These are phyloP conservation scores for Apostasia ramifera DNA, from an alignment of 106 monocot species.

Conservation along the genomic window DNA sequence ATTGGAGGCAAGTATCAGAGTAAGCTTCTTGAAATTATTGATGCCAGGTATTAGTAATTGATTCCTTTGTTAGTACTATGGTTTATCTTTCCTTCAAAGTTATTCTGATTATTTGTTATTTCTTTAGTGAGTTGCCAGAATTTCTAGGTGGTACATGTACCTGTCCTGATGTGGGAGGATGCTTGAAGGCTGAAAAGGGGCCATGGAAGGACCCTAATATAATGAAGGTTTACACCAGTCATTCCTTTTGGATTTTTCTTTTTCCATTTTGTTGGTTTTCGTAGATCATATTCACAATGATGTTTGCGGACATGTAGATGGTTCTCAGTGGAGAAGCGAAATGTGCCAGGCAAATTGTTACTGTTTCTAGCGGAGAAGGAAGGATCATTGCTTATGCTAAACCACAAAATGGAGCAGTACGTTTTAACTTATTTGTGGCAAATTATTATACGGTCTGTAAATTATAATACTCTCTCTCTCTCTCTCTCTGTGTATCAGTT, in stretches of 20 bases:
- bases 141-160: constrained; percentile 67
- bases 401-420: constrained; percentile 28
- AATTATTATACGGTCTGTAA: background rate
- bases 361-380: constrained; percentile 44
- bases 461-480: background rate
- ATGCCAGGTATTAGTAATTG: constrained; percentile 23
- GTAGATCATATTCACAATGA: background rate
- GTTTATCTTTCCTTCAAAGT: background rate
- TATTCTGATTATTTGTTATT: background rate
- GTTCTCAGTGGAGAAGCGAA: constrained; percentile 52
- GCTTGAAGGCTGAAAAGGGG: constrained; percentile 55
- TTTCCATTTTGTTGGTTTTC: constrained; percentile 12
- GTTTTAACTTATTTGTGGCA: background rate
- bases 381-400: constrained; percentile 67
- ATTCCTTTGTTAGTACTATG: background rate
- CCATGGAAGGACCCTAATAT: constrained; percentile 65
- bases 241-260: constrained; percentile 1
- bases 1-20: constrained; percentile 51
- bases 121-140: constrained; percentile 64
- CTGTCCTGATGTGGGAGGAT: constrained; percentile 46
- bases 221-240: constrained; percentile 27
- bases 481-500: constrained; percentile 7
- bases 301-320: constrained; percentile 25
- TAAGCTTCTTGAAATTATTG: constrained; percentile 63
- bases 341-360: constrained; percentile 52